A percentile compares a stretch with the other conserved stretches of the same genome.
phyloP scores from a whole-genome alignment of 345 rosid genomes.

The Lepidium aucheri region DNA sequence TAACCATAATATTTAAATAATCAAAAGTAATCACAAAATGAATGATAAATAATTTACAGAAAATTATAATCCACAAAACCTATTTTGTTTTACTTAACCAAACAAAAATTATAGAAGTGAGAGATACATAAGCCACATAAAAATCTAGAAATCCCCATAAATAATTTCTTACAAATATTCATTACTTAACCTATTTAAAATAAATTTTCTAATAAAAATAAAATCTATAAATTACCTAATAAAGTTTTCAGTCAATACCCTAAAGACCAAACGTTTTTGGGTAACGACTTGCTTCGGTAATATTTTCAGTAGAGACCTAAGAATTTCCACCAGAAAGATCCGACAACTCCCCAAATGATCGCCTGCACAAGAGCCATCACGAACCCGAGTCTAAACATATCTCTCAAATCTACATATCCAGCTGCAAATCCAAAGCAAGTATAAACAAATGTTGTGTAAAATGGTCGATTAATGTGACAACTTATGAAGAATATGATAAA shows the following conservation, averaged over 20 bases:
- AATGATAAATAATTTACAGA: too few relatives aligned
- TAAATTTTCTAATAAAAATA: too few relatives aligned
- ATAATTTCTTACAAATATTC: too few relatives aligned
- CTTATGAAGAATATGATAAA: background rate
- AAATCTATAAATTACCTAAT: background rate
- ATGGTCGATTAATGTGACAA: background rate
- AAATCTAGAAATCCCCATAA: too few relatives aligned
- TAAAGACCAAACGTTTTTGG: background rate
- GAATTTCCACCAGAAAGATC: constrained; percentile 90
- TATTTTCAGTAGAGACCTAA: constrained; percentile 72
- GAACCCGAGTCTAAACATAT: constrained; percentile 76
- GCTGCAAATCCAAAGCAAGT: constrained; percentile 45
- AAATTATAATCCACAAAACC: too few relatives aligned
- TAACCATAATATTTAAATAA: too few relatives aligned
- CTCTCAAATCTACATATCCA: constrained; percentile 78
- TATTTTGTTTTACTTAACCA: too few relatives aligned
- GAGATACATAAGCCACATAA: too few relatives aligned
- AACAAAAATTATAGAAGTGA: too few relatives aligned
- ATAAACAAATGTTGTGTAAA: background rate
- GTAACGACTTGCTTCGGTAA: background rate
- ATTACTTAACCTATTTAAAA: too few relatives aligned
- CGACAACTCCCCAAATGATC: constrained; percentile 70
- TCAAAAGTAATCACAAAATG: too few relatives aligned
- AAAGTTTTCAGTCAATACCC: background rate
- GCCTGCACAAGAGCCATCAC: constrained; percentile 64